A percentile compares a stretch with the other conserved stretches of the same genome.
These are phyloP conservation scores for Aspergillus fumigatiaffinis DNA, from an alignment of 2,329 filamentous ascomycete species.

Conservation along the genomic window DNA sequence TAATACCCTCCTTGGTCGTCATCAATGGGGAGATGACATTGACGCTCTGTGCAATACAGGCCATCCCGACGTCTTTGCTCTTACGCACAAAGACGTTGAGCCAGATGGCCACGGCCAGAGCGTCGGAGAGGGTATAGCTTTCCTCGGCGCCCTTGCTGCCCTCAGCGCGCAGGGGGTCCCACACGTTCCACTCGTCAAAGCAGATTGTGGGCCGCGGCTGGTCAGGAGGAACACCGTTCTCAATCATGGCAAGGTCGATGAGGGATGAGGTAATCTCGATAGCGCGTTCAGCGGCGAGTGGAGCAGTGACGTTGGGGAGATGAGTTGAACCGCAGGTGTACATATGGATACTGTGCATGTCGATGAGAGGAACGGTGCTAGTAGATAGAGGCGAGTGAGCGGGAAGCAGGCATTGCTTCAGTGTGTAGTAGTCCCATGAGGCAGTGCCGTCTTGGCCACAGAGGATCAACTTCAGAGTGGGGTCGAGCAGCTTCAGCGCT, in stretches of 20 bases:
- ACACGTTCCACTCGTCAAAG: constrained; percentile 85
- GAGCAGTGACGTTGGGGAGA: constrained; percentile 57
- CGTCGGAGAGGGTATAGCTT: constrained; percentile 69
- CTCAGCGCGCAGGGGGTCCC: constrained; percentile 68
- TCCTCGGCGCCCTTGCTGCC: constrained; percentile 71
- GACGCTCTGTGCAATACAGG: constrained; percentile 72
- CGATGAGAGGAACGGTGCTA: constrained; percentile 51
- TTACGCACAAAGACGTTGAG: constrained; percentile 74
- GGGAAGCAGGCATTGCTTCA: constrained; percentile 62
- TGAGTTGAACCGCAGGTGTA: constrained; percentile 63
- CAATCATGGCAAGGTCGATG: constrained; percentile 70
- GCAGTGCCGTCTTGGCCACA: constrained; percentile 68
- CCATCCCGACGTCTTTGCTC: constrained; percentile 68
- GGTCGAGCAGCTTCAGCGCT: constrained; percentile 52
- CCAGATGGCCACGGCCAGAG: constrained; percentile 70
- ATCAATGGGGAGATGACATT: constrained; percentile 76
- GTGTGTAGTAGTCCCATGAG: constrained; percentile 69
- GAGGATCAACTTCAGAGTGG: constrained; percentile 64
- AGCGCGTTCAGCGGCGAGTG: constrained; percentile 66
- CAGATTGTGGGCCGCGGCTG: constrained; percentile 67
- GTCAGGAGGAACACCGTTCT: constrained; percentile 54
- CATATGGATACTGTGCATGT: constrained; percentile 78
- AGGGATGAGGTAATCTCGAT: constrained; percentile 66
- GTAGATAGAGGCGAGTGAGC: constrained; percentile 41
- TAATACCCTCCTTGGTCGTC: constrained; percentile 61